Conservation (phyloP, 805 yeast species). For the Teunomyces aglyptinius region DNA sequence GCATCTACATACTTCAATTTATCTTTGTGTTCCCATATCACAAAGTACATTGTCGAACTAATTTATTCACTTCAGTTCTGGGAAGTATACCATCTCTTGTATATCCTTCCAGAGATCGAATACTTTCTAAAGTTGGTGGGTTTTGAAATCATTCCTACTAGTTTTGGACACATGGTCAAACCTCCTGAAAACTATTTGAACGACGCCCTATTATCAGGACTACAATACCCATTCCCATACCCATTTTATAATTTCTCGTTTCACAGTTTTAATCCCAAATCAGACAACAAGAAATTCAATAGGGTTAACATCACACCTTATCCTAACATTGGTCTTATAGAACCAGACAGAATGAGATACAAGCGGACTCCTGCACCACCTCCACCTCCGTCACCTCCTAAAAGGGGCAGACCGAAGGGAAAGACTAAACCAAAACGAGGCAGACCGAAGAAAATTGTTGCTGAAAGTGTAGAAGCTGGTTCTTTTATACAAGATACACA, state of each 20-base stretch:
- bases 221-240: slow-evolving; percentile 44
- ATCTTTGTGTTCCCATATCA: slow-evolving; percentile 37
- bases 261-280: slow-evolving; percentile 32
- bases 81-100: slow-evolving; percentile 43
- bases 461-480: slow-evolving; percentile 7
- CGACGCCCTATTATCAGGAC: slow-evolving; percentile 37
- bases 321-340: slow-evolving; percentile 33
- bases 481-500: slow-evolving; percentile 6
- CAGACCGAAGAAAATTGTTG: slow-evolving; percentile 4
- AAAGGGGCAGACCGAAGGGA: slow-evolving; percentile 3
- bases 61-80: slow-evolving; percentile 41
- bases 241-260: slow-evolving; percentile 46
- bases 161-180: slow-evolving; percentile 36
- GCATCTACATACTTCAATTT: slow-evolving; percentile 37
- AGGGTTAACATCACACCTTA: slow-evolving; percentile 32
- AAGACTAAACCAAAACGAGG: slow-evolving; percentile 1
- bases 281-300: slow-evolving; percentile 24
- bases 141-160: slow-evolving; percentile 35
- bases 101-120: slow-evolving; percentile 30
- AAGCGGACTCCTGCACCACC: background rate
- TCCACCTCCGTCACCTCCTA: background rate
- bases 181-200: slow-evolving; percentile 40
- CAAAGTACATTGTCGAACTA: slow-evolving; percentile 37
- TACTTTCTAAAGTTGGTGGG: slow-evolving; percentile 32
- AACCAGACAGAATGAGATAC: slow-evolving; percentile 5